These are phyloP conservation scores for Arachis hypogaea DNA, from an alignment of 306 rosid species.

Conservation along the genomic window DNA sequence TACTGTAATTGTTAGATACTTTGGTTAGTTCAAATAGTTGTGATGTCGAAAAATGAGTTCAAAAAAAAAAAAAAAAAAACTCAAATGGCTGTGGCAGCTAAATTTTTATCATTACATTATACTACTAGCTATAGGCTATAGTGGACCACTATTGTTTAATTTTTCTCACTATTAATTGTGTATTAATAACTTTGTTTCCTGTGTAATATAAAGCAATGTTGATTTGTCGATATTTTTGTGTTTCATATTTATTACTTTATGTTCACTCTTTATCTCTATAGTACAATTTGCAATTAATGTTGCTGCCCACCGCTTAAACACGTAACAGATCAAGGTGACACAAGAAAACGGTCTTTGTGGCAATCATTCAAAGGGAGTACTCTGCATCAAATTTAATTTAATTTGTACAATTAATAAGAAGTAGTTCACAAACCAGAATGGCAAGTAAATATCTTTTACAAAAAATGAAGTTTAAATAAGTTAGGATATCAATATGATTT, in stretches of 20 bases:
- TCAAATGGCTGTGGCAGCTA: too few relatives aligned
- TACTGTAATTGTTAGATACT: background rate
- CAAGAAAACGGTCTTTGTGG: background rate
- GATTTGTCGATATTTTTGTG: too few relatives aligned
- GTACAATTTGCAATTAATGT: conserved; percentile 21
- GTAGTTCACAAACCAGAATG: background rate
- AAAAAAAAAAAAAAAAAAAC: too few relatives aligned
- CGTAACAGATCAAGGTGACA: background rate
- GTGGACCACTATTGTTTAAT: conserved; percentile 4
- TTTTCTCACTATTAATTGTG: background rate
- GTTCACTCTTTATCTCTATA: background rate
- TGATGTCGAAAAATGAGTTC: background rate
- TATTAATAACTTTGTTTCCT: background rate
- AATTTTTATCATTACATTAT: too few relatives aligned
- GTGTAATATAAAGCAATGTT: conserved; percentile 5
- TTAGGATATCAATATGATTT: too few relatives aligned
- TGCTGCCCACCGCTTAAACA: conserved; percentile 8
- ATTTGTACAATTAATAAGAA: background rate
- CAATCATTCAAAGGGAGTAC: background rate
- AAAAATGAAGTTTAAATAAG: too few relatives aligned
- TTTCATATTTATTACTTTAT: background rate
- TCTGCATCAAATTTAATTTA: background rate
- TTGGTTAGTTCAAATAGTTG: background rate
- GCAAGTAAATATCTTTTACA: too few relatives aligned
- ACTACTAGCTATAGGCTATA: background rate